phyloP scores from a whole-genome alignment of 2,329 filamentous ascomycete species.

The Epichloe brachyelytri region DNA sequence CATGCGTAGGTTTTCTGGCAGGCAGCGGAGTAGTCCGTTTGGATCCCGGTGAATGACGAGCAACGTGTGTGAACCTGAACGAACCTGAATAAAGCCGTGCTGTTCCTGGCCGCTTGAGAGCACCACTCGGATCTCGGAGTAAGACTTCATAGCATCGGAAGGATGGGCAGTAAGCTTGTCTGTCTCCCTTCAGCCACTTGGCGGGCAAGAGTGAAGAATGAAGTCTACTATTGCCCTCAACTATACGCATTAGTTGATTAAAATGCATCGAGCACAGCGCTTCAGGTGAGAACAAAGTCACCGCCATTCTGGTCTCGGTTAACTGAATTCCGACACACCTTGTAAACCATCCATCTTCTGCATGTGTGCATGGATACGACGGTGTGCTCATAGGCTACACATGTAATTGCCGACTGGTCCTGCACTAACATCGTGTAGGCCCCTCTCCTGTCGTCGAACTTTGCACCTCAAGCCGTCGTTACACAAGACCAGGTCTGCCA shows the following conservation, averaged over 20 bases:
- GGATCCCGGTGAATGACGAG: background rate
- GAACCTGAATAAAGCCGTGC: background rate
- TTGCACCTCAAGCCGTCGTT: background rate
- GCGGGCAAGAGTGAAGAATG: background rate
- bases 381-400: background rate
- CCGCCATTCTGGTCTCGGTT: constrained; percentile 6
- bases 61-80: background rate
- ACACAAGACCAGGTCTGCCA: constrained; percentile 5
- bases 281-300: background rate
- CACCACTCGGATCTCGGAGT: background rate
- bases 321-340: constrained; percentile 1
- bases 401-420: background rate
- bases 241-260: background rate
- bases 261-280: background rate
- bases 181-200: background rate
- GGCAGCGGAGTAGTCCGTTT: background rate
- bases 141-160: background rate
- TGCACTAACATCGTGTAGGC: constrained; percentile 4
- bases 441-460: background rate
- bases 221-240: background rate
- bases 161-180: background rate
- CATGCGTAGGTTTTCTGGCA: background rate
- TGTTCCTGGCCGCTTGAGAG: background rate
- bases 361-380: constrained; percentile 1
- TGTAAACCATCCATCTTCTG: background rate